Conservation (phyloP, 352 stramenopile species). For the Phytophthora hibernalis region DNA sequence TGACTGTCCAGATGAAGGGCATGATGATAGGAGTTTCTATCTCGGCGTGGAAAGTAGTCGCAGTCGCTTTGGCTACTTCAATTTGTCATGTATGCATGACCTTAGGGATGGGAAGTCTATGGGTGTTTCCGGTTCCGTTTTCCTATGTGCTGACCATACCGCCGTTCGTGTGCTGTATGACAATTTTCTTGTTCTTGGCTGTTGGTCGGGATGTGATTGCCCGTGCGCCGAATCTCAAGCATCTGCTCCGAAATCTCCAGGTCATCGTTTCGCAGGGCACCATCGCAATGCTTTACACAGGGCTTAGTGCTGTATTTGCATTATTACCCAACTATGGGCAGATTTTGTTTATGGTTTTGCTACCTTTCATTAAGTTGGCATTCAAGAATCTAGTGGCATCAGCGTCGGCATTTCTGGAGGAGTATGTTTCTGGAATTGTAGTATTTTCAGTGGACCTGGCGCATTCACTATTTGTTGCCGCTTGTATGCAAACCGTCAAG, state of each 20-base stretch:
- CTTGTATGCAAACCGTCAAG: neutral
- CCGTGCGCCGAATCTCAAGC: neutral
- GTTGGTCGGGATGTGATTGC: conserved; percentile 3
- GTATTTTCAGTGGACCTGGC: neutral
- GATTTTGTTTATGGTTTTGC: neutral
- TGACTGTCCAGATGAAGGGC: conserved; percentile 11
- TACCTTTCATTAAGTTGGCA: neutral
- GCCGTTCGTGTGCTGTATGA: conserved; percentile 1
- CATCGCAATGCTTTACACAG: neutral
- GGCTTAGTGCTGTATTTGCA: neutral
- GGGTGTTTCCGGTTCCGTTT: conserved; percentile 11
- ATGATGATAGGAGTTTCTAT: conserved; percentile 3
- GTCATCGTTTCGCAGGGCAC: neutral
- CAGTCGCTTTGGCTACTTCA: neutral
- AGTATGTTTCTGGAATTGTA: conserved; percentile 1
- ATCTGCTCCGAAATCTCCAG: neutral
- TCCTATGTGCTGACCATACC: conserved; percentile 10
- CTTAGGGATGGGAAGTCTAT: neutral
- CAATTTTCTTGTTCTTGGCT: neutral
- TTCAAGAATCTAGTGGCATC: neutral
- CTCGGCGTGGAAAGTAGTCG: neutral
- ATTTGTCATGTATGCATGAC: conserved; percentile 7
- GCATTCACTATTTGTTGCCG: neutral
- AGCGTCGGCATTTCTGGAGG: neutral
- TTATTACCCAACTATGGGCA: neutral